These are phyloP conservation scores for Trichoderma gamsii DNA, from an alignment of 495 filamentous ascomycete species.

Conservation along the genomic window DNA sequence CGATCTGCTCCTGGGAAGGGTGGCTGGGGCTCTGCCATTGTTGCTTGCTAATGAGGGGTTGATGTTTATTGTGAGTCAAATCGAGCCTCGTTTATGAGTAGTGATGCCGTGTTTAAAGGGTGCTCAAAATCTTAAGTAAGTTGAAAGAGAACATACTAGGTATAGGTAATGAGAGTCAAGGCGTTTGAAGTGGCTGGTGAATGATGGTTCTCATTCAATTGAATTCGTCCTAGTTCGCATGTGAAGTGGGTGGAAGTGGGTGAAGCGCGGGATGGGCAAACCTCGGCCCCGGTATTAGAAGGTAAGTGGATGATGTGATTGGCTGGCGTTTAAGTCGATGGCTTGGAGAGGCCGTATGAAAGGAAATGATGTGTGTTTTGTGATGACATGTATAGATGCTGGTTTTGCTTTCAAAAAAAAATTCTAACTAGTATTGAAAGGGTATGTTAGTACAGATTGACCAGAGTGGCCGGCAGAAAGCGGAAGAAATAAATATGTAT, in stretches of 20 bases:
- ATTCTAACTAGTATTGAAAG: too few species aligned
- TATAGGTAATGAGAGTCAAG: not conserved
- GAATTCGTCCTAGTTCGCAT: not conserved
- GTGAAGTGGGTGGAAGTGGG: conserved; percentile 3
- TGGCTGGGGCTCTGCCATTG: conserved; percentile 3
- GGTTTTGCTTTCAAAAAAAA: too few species aligned
- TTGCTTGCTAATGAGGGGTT: not conserved
- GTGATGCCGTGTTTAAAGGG: not conserved
- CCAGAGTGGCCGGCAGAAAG: too few species aligned
- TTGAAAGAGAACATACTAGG: not conserved
- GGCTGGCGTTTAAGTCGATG: not conserved
- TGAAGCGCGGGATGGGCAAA: not conserved
- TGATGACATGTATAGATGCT: too few species aligned
- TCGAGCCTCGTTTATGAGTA: not conserved
- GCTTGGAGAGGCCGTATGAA: not conserved
- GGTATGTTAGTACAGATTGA: too few species aligned
- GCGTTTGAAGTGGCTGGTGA: not conserved
- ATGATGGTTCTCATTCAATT: not conserved
- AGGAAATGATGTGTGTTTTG: too few species aligned
- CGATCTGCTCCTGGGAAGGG: conserved; percentile 7
- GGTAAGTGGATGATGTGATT: not conserved
- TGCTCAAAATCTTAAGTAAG: not conserved
- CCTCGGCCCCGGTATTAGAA: not conserved
- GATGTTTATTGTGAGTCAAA: not conserved
- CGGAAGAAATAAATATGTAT: too few species aligned